Evolutionary conservation across 352 stramenopile species (phyloP).

Genomic region (Plasmopara viticola): DNA sequence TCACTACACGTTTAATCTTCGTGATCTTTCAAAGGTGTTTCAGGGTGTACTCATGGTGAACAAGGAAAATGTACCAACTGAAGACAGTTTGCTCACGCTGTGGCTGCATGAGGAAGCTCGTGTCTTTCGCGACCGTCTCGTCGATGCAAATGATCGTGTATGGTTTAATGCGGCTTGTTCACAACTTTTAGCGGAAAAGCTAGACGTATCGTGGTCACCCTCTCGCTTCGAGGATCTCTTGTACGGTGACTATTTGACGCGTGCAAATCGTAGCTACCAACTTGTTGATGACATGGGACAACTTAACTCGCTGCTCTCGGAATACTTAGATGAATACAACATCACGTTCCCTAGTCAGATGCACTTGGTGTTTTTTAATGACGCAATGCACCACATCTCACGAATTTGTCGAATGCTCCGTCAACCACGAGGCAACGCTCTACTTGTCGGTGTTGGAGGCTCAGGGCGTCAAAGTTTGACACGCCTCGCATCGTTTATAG

Average conservation of each 20-base stretch:
- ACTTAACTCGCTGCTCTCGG: slow-evolving; percentile 73
- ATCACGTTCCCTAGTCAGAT: slow-evolving; percentile 90
- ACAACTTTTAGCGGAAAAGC: slow-evolving; percentile 63
- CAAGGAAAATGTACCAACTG: slow-evolving; percentile 58
- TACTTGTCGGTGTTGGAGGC: slow-evolving; percentile 90
- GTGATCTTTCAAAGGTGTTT: slow-evolving; percentile 91
- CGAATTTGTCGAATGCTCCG: slow-evolving; percentile 90
- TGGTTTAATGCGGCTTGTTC: slow-evolving; percentile 85
- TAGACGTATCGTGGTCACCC: slow-evolving; percentile 51
- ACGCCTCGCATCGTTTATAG: slow-evolving; percentile 87
- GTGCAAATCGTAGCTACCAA: slow-evolving; percentile 70
- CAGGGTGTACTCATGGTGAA: slow-evolving; percentile 91
- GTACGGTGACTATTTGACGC: slow-evolving; percentile 88
- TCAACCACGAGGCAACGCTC: slow-evolving; percentile 87
- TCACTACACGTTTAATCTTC: slow-evolving; percentile 93
- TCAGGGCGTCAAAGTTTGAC: slow-evolving; percentile 89
- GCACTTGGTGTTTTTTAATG: slow-evolving; percentile 93
- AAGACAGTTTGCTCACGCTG: slow-evolving; percentile 75
- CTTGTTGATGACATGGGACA: slow-evolving; percentile 57
- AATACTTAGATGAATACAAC: slow-evolving; percentile 94
- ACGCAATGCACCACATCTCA: slow-evolving; percentile 92
- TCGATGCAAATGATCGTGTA: slow-evolving; percentile 75
- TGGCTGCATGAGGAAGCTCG: slow-evolving; percentile 90
- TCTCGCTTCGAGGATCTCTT: slow-evolving; percentile 76
- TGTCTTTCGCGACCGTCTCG: slow-evolving; percentile 89